Conservation (phyloP, 2,329 filamentous ascomycete species). For the Polychaeton citri region DNA sequence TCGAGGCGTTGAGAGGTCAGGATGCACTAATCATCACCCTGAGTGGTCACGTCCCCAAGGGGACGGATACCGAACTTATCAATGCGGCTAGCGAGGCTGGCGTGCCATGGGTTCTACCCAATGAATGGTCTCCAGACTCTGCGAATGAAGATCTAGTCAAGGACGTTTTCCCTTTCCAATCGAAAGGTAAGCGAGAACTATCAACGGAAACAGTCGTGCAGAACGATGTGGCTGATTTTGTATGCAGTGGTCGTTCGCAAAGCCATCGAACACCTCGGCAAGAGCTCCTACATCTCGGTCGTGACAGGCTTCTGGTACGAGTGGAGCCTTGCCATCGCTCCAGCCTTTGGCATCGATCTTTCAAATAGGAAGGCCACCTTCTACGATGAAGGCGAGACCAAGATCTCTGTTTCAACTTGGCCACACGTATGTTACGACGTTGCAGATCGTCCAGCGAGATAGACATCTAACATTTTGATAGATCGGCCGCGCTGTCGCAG, state of each 20-base stretch:
- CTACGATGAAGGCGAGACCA: constrained; percentile 43
- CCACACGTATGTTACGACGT: constrained; percentile 42
- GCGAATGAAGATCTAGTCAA: constrained; percentile 11
- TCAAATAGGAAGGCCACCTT: constrained; percentile 13
- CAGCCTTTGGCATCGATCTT: constrained; percentile 25
- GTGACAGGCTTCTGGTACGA: constrained; percentile 26
- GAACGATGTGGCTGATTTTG: neutral
- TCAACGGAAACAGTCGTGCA: neutral
- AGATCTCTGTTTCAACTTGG: constrained; percentile 47
- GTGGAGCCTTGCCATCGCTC: constrained; percentile 20
- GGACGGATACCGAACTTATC: constrained; percentile 19
- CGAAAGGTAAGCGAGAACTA: too few relatives aligned
- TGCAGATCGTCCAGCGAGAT: too few relatives aligned
- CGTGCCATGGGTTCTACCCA: constrained; percentile 27
- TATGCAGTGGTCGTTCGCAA: constrained; percentile 5
- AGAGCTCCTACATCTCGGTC: constrained; percentile 15
- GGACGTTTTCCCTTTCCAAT: constrained; percentile 10
- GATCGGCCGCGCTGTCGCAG: constrained; percentile 39
- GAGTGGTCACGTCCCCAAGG: constrained; percentile 13
- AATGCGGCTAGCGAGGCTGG: constrained; percentile 24
- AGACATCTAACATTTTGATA: too few relatives aligned
- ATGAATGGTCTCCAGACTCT: constrained; percentile 21
- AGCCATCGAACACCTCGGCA: constrained; percentile 14
- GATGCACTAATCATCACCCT: constrained; percentile 28
- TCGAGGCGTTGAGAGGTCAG: constrained; percentile 24